Evolutionary conservation across 2,329 filamentous ascomycete genomes (phyloP), one percentile per base, ranked within the genome.

Genomic region (Parasarocladium wereldwijsianum): DNA sequence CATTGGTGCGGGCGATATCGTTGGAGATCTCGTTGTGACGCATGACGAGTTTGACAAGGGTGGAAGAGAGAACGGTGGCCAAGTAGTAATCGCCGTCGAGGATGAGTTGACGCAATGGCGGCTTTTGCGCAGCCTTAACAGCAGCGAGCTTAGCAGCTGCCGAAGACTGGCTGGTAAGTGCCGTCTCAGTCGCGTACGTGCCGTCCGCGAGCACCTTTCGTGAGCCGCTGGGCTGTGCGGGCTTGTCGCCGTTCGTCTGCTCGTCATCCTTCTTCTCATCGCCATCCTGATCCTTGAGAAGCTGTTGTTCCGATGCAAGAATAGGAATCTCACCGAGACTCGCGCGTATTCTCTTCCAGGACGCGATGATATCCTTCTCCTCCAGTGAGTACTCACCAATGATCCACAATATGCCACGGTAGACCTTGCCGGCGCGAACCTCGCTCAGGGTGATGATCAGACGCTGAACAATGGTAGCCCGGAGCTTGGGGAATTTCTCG

Each of bases 281-380:
- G 13, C 70, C 74, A 38, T 87, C 79, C 5, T 81, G 79, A 40
- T 92, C 81, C 43, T 96, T 86, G 31, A 98, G 58, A 24, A 96
- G 63, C 29, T 87, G 73, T 52, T 96, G 87, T 54, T 98, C 90
- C 0, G 87, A 93, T 13, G 86, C 82, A 33, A 98, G 67, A 36
- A 98, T 98, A 3, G 90, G 90, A 35, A 98, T 96, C 57, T 98
- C 90, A 38, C 90, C 90, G 32, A 98, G 62, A 47, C 86, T 94
- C 13, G 86, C 75, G 36, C 90, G 74, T 51, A 98, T 96, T 38
- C 83, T 74, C 59, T 90, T 94, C 90, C 90, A 98, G 0, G 87
- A 87, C 46, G 93, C 87, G 40, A 84, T 73, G 43, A 98, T 96
- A 45, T 96, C 86, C 46, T 76, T 85, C 52, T 90, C 81, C 49